Base-by-base conservation (phyloP, 768 basidiomycete species). In the Macrolepiota albuminosa region DNA sequence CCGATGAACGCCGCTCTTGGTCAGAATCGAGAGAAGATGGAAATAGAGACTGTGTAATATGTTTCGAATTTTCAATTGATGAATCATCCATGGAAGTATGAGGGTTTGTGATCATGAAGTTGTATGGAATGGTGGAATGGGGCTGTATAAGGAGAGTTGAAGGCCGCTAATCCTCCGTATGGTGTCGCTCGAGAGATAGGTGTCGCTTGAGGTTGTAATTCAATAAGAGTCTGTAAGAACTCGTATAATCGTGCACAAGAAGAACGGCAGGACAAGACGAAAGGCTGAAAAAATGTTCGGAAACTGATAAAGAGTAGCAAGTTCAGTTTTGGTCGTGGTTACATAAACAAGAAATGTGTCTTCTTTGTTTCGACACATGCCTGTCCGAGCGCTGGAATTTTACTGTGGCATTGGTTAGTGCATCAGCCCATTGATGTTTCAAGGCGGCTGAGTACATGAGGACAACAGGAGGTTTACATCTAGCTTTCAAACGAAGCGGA, bases 401-500 rank as follows among this genome's bases (percentile, higher is more conserved):
- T 93, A 89, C 72, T 83, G 84, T 55, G 91, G 91, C 37, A 92
- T 93, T 65, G 91, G 91, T 87, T 58, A 54, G 74, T 63, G 11
- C 50, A 45, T 26, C 34, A 43, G 34, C 39, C 39, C 48, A n/a
- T 18, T 49, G 36, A 42, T 45, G 14, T 46, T 36, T 33, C 21
- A 16, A 31, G 31, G 16, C 29, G 54, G 55, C 29, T 53, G 29
- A 29, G 29, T 29, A 29, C 33, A 64, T 53, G 51, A 56, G 48
- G 10, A 46, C 43, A 52, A 56, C 60, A 91, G 91, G 89, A 29
- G 91, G 91, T 7, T 75, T 93, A 6, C 87, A 89, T 74, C 75
- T 82, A 29, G 90, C 89, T 6, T 76, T 93, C 18, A 66, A 73
- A 48, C 78, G 82, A 54, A 85, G 84, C 64, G 67, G 64, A 10